Conservation (phyloP, 306 rosid genomes). For the Delonix regia region DNA sequence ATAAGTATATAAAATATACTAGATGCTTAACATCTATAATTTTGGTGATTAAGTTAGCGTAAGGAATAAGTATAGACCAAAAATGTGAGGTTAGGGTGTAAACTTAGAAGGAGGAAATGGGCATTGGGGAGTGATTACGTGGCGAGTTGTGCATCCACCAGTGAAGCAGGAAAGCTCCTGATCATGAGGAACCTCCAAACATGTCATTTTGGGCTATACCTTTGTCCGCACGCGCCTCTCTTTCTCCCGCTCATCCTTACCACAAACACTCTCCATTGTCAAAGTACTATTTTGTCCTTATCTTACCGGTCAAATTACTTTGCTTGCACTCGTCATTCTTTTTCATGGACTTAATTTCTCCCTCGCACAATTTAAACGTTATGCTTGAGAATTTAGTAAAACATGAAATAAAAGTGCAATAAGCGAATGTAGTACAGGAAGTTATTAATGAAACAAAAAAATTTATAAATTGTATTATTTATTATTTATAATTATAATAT, state of each 20-base stretch:
- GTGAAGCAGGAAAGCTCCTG: constrained; percentile 20
- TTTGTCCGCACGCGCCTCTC: constrained; percentile 5
- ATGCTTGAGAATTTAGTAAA: too few species aligned
- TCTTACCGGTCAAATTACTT: not conserved
- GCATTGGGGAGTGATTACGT: constrained; percentile 16
- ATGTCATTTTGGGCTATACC: constrained; percentile 37
- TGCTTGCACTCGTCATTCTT: not conserved
- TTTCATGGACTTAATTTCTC: too few species aligned
- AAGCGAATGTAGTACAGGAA: too few species aligned
- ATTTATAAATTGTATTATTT: too few species aligned
- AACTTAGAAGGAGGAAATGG: not conserved
- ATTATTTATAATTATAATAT: too few species aligned
- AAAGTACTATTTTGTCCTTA: constrained; percentile 6
- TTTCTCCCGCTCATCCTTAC: constrained; percentile 16
- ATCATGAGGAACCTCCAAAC: constrained; percentile 42
- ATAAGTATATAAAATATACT: too few species aligned
- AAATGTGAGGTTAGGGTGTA: not conserved
- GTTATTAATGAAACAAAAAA: too few species aligned
- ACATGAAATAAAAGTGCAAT: too few species aligned
- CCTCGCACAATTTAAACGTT: too few species aligned
- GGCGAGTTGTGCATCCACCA: constrained; percentile 33
- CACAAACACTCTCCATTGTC: not conserved
- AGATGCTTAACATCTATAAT: too few species aligned
- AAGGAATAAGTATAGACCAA: not conserved
- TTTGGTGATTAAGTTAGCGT: not conserved